Evolutionary conservation across 495 filamentous ascomycete genomes (phyloP), one percentile per base, ranked within the genome.

Genomic region (Bacidia rubella): DNA sequence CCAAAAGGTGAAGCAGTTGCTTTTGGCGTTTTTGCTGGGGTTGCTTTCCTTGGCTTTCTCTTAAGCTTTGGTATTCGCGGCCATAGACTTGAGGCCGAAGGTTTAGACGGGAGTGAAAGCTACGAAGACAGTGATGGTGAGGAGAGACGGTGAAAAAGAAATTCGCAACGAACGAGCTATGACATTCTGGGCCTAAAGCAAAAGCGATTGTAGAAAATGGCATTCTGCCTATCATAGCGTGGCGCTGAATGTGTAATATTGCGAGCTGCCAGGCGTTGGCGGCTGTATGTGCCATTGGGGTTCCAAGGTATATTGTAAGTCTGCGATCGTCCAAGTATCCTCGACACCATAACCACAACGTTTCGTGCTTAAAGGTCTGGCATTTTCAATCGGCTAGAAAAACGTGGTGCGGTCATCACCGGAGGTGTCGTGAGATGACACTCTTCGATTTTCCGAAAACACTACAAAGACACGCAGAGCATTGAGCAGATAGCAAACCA

Each of bases 1-100:
- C 82, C 80, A 1, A 90, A 87, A 58, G 90, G 90, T n/a, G 90
- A 95, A 68, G 79, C 75, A 5, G 65, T 95, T 17, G 77, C 85
- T 2, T 96, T 92, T 72, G 82, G 86, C 1, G 65, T 90, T 3
- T 95, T 96, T 60, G 87, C 79, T 0, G 87, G 80, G 2, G 67
- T 94, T 4, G 74, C 86, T 0, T 81, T 89, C 24, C 47, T 86
- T 5, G 90, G 90, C 0, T 89, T 87, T 65, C 49, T 87, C 11
- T 66, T 87, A 35, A 88, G 83, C 45, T 79, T 86, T 46, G 75
- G 82, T 1, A 86, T 95, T 49, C 70, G 75, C 2, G 80, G 73
- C 19, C 66, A 68, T 17, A 67, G 67, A 3, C 70, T 85, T 11
- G 81, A 85, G 60, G 76, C 78, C 1, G 76, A 82, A 3, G 81